A percentile compares a stretch with the other conserved stretches of the same genome.
phyloP scores from a whole-genome alignment of 2,329 filamentous ascomycete species.

The Penicillium sp. region DNA sequence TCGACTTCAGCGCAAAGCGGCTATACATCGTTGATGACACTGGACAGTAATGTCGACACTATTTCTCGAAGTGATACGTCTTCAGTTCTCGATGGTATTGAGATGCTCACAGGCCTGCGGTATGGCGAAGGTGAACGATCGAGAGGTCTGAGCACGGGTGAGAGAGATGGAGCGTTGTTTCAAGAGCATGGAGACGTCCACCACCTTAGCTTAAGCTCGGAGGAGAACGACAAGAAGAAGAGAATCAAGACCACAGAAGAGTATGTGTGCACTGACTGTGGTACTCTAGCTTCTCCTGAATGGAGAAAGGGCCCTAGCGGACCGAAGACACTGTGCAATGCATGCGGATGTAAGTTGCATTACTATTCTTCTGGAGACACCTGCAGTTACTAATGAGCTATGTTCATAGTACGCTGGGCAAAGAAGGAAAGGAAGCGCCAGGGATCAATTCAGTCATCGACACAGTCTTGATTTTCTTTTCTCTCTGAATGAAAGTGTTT shows the following conservation, averaged over 20 bases:
- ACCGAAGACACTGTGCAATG: slow-evolving; percentile 93
- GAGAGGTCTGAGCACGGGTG: slow-evolving; percentile 80
- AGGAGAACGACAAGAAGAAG: slow-evolving; percentile 68
- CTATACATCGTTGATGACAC: slow-evolving; percentile 61
- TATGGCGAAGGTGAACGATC: slow-evolving; percentile 88
- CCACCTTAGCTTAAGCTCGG: slow-evolving; percentile 55
- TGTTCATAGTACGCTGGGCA: slow-evolving; percentile 51
- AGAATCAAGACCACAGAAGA: slow-evolving; percentile 74
- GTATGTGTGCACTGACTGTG: slow-evolving; percentile 94
- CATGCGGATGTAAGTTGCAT: slow-evolving; percentile 73
- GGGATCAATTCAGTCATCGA: slow-evolving; percentile 10
- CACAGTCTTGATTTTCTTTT: neutral
- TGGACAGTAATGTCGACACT: slow-evolving; percentile 8
- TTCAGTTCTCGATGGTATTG: slow-evolving; percentile 79
- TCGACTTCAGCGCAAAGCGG: slow-evolving; percentile 29
- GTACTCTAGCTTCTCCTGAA: slow-evolving; percentile 89
- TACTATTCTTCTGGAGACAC: neutral
- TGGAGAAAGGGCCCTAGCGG: slow-evolving; percentile 93
- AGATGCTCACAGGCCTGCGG: slow-evolving; percentile 84
- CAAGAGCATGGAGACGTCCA: slow-evolving; percentile 83
- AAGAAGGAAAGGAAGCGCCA: slow-evolving; percentile 72
- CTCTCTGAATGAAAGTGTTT: neutral
- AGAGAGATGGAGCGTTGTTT: slow-evolving; percentile 74
- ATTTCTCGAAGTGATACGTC: slow-evolving; percentile 52
- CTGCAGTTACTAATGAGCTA: neutral